These are phyloP conservation scores for Solanum verrucosum DNA, from an alignment of 257 asterid species.

Conservation along the genomic window DNA sequence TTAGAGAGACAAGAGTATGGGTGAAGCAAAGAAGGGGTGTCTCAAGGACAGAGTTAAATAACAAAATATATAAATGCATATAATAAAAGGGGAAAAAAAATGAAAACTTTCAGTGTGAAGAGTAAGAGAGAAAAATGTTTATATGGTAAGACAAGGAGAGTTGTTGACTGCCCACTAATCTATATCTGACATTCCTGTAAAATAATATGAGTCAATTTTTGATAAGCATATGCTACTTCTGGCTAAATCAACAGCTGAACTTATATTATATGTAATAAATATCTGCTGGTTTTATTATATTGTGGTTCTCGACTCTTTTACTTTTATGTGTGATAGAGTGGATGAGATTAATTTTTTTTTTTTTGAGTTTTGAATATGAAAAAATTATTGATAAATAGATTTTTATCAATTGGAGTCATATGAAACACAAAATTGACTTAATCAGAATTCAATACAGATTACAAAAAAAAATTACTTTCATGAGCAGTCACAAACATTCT, in stretches of 20 bases:
- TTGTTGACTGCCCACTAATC: conserved; percentile 28
- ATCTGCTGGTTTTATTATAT: not conserved
- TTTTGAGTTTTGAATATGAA: no score
- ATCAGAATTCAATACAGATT: rapidly evolving
- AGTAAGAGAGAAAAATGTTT: not conserved
- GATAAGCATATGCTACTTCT: not conserved
- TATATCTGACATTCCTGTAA: conserved; percentile 28
- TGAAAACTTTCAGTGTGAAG: conserved; percentile 15
- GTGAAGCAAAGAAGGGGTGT: conserved; percentile 35
- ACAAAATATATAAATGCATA: conserved; percentile 18
- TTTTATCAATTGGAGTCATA: no score
- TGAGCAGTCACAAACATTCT: not conserved
- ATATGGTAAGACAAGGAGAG: conserved; percentile 4
- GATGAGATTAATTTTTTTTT: no score
- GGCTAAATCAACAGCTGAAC: not conserved
- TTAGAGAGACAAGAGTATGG: conserved; percentile 39
- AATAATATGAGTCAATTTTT: not conserved
- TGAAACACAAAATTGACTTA: rapidly evolving
- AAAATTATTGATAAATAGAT: rapidly evolving
- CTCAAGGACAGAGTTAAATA: conserved; percentile 7
- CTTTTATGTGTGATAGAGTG: no score
- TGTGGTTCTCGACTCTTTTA: not conserved
- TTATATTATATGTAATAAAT: not conserved
- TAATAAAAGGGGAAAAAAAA: not conserved
- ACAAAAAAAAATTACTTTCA: no score